Evolutionary conservation across 495 filamentous ascomycete species (phyloP).

Genomic region (Platismatia glauca): DNA sequence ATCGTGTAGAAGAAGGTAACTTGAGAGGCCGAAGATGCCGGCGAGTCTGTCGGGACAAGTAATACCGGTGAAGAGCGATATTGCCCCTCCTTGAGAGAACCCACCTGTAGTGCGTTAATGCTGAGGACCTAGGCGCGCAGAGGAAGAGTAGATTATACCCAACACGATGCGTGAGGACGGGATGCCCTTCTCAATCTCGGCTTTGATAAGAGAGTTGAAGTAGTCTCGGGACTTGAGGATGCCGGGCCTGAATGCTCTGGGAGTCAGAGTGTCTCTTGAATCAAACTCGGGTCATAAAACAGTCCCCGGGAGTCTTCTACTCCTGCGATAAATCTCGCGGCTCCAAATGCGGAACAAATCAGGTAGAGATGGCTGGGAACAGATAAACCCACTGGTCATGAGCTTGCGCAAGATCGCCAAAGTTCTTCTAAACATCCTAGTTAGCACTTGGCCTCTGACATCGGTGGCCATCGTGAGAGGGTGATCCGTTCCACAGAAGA

Average conservation of each 20-base stretch:
- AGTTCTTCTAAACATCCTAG: conserved; percentile 13
- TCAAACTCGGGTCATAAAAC: background rate
- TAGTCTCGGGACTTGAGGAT: conserved; percentile 63
- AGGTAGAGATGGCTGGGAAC: background rate
- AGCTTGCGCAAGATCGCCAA: conserved; percentile 38
- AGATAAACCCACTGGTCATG: conserved; percentile 54
- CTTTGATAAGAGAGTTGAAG: conserved; percentile 72
- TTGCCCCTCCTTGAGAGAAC: conserved; percentile 55
- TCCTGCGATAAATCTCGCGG: background rate
- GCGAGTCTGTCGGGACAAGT: conserved; percentile 68
- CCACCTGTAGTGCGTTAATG: conserved; percentile 28
- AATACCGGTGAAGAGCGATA: conserved; percentile 56
- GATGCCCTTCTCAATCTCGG: conserved; percentile 76
- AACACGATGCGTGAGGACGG: conserved; percentile 74
- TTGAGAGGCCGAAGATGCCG: conserved; percentile 78
- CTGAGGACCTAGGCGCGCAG: conserved; percentile 32
- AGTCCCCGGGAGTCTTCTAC: background rate
- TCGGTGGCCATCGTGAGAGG: background rate
- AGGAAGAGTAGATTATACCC: conserved; percentile 55
- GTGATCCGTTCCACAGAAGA: background rate
- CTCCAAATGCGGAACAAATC: background rate
- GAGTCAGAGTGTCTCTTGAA: background rate
- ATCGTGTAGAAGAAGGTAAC: conserved; percentile 66
- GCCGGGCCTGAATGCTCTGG: conserved; percentile 35
- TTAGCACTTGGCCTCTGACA: background rate